Evolutionary conservation across 495 filamentous ascomycete genomes (phyloP), one percentile per base, ranked within the genome.

Genomic region (Pseudevernia furfuracea): DNA sequence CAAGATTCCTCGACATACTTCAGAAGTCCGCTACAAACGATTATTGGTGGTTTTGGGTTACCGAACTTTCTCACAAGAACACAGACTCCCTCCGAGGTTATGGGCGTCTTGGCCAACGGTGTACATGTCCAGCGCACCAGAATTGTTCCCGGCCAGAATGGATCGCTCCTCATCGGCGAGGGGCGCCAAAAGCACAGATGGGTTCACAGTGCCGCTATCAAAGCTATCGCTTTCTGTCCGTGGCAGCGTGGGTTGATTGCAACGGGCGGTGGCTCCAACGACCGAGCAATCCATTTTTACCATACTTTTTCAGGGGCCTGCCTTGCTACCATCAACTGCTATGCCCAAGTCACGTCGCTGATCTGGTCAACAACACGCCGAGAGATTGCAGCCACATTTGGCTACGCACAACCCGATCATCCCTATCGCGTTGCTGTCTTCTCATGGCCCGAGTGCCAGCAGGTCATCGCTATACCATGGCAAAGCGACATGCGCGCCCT

Each of bases 211-310:
- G 93, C 94, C 2, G 94, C 94, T 12, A 89, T 97, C 69, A 98
- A 98, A 74, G 94, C 94, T 30, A 92, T 97, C 66, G 94, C 94
- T 14, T 97, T 97, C 76, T 96, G 94, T 52, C 94, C 94, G 8
- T 97, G 93, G 93, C 90, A 92, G 62, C 83, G 87, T 38, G 88
- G 89, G 23, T 79, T 98, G 1, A 77, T 98, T 57, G 94, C 94
- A 36, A 96, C 92, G 11, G 94, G 94, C 1, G 94, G 94, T 36
- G 94, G 94, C 25, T 89, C 88, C 58, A 96, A 96, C 71, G 93
- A 97, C 74, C 89, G 91, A 66, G 87, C 89, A 70, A 96, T 98
- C 59, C 94, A 97, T 76, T 97, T 98, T 76, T 96, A 85, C 76
- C 93, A 98, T 74, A 88, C 90, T 5, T 82, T 82, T 21, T 92